These are phyloP conservation scores for Vitis hybrid DNA, from an alignment of 177 flowering plant species.

Conservation along the genomic window DNA sequence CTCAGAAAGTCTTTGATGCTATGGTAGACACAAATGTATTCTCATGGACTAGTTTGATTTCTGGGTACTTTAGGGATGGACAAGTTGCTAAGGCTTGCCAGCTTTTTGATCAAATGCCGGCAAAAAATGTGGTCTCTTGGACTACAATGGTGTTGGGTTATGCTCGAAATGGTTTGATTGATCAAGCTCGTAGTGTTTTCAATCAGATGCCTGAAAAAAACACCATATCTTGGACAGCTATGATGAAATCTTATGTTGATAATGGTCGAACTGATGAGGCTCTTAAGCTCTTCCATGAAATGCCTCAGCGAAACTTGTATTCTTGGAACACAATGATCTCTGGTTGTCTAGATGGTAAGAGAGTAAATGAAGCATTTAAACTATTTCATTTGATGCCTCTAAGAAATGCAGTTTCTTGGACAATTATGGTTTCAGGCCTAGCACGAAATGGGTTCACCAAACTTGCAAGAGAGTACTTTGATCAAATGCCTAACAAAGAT, in stretches of 20 bases:
- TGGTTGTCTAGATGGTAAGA: slow-evolving; percentile 33
- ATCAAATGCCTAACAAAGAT: slow-evolving; percentile 52
- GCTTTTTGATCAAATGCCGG: slow-evolving; percentile 45
- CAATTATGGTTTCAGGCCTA: slow-evolving; percentile 56
- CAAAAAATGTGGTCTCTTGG: slow-evolving; percentile 44
- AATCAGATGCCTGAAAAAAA: slow-evolving; percentile 47
- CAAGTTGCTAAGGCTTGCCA: slow-evolving; percentile 31
- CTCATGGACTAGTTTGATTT: slow-evolving; percentile 57
- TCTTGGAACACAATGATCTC: slow-evolving; percentile 54
- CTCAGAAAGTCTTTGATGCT: slow-evolving; percentile 37
- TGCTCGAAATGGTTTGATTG: slow-evolving; percentile 50
- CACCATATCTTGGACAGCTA: slow-evolving; percentile 53
- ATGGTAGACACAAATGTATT: slow-evolving; percentile 49
- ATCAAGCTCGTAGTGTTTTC: slow-evolving; percentile 35
- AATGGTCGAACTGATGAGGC: slow-evolving; percentile 39
- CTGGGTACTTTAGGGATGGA: slow-evolving; percentile 46
- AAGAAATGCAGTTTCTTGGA: slow-evolving; percentile 61
- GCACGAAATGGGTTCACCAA: slow-evolving; percentile 37
- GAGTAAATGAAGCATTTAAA: slow-evolving; percentile 37
- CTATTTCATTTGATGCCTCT: slow-evolving; percentile 49
- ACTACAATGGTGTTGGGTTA: slow-evolving; percentile 46
- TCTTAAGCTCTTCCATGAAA: slow-evolving; percentile 32
- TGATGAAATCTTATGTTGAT: slow-evolving; percentile 45
- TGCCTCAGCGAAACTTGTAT: slow-evolving; percentile 48
- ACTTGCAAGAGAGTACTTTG: slow-evolving; percentile 45